A percentile compares a stretch with the other conserved stretches of the same genome.
Conservation (phyloP, 2,329 filamentous ascomycete genomes). For the Aspergillaceae sp. region DNA sequence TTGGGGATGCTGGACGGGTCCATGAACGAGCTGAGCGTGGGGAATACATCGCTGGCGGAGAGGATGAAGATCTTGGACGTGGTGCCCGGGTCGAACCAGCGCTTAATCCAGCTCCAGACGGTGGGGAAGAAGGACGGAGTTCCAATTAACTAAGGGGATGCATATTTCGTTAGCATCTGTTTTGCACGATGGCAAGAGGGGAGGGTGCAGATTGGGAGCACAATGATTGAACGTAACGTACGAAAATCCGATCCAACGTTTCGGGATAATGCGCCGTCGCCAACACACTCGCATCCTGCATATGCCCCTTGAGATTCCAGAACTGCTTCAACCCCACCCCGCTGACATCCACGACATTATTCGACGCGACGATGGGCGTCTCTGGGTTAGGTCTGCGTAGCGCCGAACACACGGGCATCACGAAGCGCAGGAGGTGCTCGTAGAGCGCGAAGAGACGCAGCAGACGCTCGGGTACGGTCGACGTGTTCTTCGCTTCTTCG, state of each 20-base stretch:
- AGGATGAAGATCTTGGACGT: slow-evolving; percentile 96
- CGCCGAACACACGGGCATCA: slow-evolving; percentile 73
- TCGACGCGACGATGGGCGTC: slow-evolving; percentile 85
- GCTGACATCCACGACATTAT: slow-evolving; percentile 89
- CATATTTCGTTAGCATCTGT: not conserved
- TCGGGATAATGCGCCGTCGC: slow-evolving; percentile 94
- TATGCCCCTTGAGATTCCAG: slow-evolving; percentile 87
- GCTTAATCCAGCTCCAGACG: slow-evolving; percentile 86
- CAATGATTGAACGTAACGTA: slow-evolving; percentile 22
- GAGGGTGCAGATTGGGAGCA: too few species aligned
- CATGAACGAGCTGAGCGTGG: slow-evolving; percentile 73
- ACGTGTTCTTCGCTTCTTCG: slow-evolving; percentile 51
- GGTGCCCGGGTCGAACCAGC: slow-evolving; percentile 90
- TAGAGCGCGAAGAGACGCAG: slow-evolving; percentile 86
- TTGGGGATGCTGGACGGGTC: slow-evolving; percentile 76
- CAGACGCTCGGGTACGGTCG: slow-evolving; percentile 57
- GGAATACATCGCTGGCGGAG: slow-evolving; percentile 59
- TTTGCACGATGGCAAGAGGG: not conserved
- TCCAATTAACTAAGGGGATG: slow-evolving; percentile 59
- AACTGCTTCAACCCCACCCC: slow-evolving; percentile 86
- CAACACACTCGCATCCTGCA: slow-evolving; percentile 82
- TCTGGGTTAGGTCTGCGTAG: slow-evolving; percentile 64
- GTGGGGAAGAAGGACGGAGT: slow-evolving; percentile 86
- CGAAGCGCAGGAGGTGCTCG: slow-evolving; percentile 83
- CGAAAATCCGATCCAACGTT: slow-evolving; percentile 74